Evolutionary conservation across 2,329 filamentous ascomycete genomes (phyloP), one percentile per base, ranked within the genome.

Genomic region (Anisogramma anomala): DNA sequence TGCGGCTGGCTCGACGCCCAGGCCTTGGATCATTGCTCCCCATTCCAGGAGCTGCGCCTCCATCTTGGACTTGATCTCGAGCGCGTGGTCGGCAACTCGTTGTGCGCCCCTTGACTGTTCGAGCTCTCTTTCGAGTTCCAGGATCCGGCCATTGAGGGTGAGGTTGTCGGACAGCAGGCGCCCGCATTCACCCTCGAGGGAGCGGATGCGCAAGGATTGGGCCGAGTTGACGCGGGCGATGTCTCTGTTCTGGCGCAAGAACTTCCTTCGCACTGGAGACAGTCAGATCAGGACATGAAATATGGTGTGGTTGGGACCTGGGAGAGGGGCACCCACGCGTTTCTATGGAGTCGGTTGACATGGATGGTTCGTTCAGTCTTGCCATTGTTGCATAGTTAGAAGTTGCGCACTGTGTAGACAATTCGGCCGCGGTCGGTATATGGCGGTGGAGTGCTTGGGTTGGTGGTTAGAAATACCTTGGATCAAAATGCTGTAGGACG

Each of bases 231-330:
- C 76, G 57, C 79, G 78, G 48, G 84, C 84, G 49, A 91, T 81
- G 54, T 91, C 84, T 61, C 83, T 75, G 58, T 93, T 93, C 58
- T 91, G 85, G 41, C 84, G 75, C 53, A 88, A 67, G 56, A 88
- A 85, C 57, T 82, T 79, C 54, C 81, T 75, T 58, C 84, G 83
- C 45, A 89, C 83, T 88, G 18, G n/a, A 33, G 15, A 40, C 31
- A 3, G 48, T 51, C 23, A 33, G 30, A 31, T 31, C 28, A 31
- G n/a, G n/a, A 9, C 28, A 31, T 31, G n/a, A 27, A 30, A 26
- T 23, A 35, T 31, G 20, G 15, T 31, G 26, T 30, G 33, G 31
- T 27, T 47, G 35, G n/a, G 13, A 40, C 39, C 32, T 42, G 48
- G 39, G 13, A 47, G 27, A 44, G 30, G 39, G 39, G 17, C 48